Base-by-base conservation (phyloP, 495 filamentous ascomycete species). In the Trichoderma orchidacearum region DNA sequence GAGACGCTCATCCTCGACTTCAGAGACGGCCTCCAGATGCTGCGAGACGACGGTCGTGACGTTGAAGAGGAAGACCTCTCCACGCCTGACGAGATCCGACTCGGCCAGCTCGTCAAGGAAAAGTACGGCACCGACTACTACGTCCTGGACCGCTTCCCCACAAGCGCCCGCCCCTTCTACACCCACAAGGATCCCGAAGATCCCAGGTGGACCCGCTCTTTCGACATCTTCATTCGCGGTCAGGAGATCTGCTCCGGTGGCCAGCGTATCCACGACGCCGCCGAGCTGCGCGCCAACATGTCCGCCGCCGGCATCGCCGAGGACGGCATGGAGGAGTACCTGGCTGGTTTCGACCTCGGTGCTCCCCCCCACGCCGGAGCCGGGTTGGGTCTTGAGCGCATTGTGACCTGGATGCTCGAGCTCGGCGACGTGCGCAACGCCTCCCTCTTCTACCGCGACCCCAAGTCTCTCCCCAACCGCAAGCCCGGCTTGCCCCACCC, bases 231-330 rank as follows among this genome's bases (percentile, higher is more conserved):
- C 72, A 78, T 96, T 54, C 87, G 91, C 11, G 91, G 91, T 5
- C 91, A 96, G 65, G 91, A 96, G 66, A 95, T 96, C 59, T 82
- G 92, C 4, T 88, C 85, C 1, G 90, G 91, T 53, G 91, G 90
- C 8, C 90, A 96, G 67, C 87, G 91, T 80, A 88, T 96, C 59
- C 88, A 96, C 67, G 83, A 90, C 55, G 77, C 89, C 0, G 68
- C 76, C 25, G 79, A 87, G 62, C 74, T 96, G n/a, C 75, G 84
- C 31, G 78, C 86, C 59, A 84, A 85, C 45, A 89, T 96, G 87
- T 78, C 80, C 60, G 77, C 76, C 28, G 73, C 80, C 21, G 88
- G 88, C 35, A 81, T 96, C 31, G 81, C 90, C 58, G 86, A 87
- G 0, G 75, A 80, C 8, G 69, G 68, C 4, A 89, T 95, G 83